Conservation (phyloP, 2,329 filamentous ascomycete species). For the Apiospora phragmitis region DNA sequence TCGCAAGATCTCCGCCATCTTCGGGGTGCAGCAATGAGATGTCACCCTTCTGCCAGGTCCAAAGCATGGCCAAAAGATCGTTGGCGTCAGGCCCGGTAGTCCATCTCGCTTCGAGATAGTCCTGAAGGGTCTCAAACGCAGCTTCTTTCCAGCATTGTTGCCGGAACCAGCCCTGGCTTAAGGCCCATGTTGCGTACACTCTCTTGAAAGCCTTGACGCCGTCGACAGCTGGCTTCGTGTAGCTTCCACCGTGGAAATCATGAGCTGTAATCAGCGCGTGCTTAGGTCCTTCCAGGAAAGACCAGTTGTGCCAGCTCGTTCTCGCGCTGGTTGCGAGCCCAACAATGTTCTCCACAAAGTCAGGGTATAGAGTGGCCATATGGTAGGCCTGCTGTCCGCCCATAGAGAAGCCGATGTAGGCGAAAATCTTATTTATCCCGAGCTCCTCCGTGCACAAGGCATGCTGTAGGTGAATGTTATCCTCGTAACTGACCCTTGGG, state of each 20-base stretch:
- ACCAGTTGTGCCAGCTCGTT: conserved; percentile 53
- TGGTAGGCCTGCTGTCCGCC: conserved; percentile 56
- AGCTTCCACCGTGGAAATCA: conserved; percentile 40
- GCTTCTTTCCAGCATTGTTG: conserved; percentile 34
- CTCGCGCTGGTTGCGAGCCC: conserved; percentile 51
- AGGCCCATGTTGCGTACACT: conserved; percentile 25
- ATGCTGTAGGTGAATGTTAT: conserved; percentile 53
- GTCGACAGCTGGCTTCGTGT: conserved; percentile 25
- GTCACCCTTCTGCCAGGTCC: conserved; percentile 44
- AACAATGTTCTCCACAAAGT: conserved; percentile 46
- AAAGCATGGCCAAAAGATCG: conserved; percentile 36
- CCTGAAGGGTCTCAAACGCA: conserved; percentile 26
- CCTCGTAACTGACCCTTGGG: conserved; percentile 46
- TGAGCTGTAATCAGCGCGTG: conserved; percentile 43
- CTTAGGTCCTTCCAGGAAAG: conserved; percentile 56
- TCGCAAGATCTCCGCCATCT: conserved; percentile 30
- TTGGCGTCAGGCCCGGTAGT: conserved; percentile 32
- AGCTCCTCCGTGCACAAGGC: conserved; percentile 40
- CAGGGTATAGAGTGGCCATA: conserved; percentile 49
- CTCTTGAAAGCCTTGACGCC: conserved; percentile 39
- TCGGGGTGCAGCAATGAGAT: conserved; percentile 29
- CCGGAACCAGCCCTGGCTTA: conserved; percentile 42
- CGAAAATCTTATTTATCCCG: conserved; percentile 42
- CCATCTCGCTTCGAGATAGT: conserved; percentile 27
- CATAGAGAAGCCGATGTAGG: conserved; percentile 58